phyloP scores from a whole-genome alignment of 768 basidiomycete genomes.

The Hericium coralloides region DNA sequence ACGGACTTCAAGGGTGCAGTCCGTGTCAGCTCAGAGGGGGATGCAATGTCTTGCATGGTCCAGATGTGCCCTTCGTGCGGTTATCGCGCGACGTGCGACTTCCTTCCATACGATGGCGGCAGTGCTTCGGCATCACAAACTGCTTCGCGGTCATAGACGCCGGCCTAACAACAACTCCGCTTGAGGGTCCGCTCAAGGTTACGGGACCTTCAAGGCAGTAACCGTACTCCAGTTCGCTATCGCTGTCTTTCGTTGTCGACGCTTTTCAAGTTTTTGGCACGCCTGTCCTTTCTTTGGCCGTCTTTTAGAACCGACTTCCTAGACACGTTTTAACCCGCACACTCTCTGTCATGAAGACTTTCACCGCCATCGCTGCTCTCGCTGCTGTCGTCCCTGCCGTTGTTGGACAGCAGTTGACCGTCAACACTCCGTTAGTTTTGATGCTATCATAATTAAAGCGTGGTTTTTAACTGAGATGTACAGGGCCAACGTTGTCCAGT shows the following conservation, averaged over 20 bases:
- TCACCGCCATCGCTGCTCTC: conserved; percentile 22
- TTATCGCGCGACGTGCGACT: too few relatives aligned
- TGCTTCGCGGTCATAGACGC: too few relatives aligned
- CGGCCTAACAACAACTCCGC: conserved; percentile 7
- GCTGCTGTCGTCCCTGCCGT: conserved; percentile 26
- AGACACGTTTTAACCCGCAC: conserved; percentile 1
- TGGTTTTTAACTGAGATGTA: not conserved
- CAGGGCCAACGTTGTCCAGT: conserved; percentile 35
- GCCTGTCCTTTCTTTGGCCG: conserved; percentile 1
- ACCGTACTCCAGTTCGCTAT: not conserved
- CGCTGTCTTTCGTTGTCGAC: conserved; percentile 2
- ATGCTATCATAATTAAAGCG: not conserved
- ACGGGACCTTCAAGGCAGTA: not conserved
- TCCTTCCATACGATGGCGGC: too few relatives aligned
- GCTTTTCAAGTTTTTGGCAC: not conserved
- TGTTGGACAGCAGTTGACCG: conserved; percentile 31
- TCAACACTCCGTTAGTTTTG: conserved; percentile 62
- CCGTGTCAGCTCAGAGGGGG: too few relatives aligned
- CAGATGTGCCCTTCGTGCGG: too few relatives aligned
- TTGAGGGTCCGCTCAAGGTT: conserved; percentile 6
- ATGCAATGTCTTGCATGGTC: too few relatives aligned
- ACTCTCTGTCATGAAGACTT: conserved; percentile 26
- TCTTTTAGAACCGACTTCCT: not conserved
- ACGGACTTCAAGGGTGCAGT: too few relatives aligned
- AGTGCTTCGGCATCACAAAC: too few relatives aligned